phyloP scores from a whole-genome alignment of 2,329 filamentous ascomycete genomes.

The Penicillium sp. region DNA sequence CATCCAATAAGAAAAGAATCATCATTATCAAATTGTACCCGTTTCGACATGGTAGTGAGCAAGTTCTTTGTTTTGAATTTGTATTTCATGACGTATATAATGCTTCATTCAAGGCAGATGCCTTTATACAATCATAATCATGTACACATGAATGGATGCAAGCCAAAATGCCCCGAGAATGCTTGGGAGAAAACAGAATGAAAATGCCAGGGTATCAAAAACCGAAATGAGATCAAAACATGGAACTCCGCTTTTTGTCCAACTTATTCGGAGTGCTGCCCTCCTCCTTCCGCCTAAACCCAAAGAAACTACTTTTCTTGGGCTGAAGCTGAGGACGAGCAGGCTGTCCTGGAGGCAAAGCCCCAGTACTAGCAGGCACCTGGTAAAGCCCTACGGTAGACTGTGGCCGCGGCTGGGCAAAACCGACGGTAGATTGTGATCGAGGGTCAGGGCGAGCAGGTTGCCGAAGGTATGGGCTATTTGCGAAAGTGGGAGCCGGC shows the following conservation, averaged over 20 bases:
- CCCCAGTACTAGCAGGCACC: slow-evolving; percentile 14
- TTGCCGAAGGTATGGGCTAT: slow-evolving; percentile 20
- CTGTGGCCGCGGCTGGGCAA: slow-evolving; percentile 12
- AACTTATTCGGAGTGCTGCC: slow-evolving; percentile 32
- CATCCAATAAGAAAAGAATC: neutral
- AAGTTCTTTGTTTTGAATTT: neutral
- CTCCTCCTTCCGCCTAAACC: slow-evolving; percentile 40
- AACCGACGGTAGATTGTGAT: slow-evolving; percentile 18
- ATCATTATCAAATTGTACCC: neutral
- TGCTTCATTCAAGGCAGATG: neutral
- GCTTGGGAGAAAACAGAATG: neutral
- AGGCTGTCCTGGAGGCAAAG: slow-evolving; percentile 2
- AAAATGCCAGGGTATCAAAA: neutral
- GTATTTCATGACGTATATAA: neutral
- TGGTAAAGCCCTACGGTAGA: slow-evolving; percentile 19
- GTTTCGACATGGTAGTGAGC: neutral
- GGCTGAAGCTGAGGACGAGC: slow-evolving; percentile 28
- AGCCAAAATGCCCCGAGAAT: neutral
- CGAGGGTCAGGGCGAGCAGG: slow-evolving; percentile 15
- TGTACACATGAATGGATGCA: neutral
- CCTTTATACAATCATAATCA: neutral
- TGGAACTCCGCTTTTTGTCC: slow-evolving; percentile 48
- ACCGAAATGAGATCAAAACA: slow-evolving; percentile 36
- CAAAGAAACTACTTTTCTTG: slow-evolving; percentile 50
- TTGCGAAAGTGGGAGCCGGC: slow-evolving; percentile 13